These are phyloP conservation scores for Coemansia sp. DNA, from an alignment of 192 early-diverging fungal species.

Conservation along the genomic window DNA sequence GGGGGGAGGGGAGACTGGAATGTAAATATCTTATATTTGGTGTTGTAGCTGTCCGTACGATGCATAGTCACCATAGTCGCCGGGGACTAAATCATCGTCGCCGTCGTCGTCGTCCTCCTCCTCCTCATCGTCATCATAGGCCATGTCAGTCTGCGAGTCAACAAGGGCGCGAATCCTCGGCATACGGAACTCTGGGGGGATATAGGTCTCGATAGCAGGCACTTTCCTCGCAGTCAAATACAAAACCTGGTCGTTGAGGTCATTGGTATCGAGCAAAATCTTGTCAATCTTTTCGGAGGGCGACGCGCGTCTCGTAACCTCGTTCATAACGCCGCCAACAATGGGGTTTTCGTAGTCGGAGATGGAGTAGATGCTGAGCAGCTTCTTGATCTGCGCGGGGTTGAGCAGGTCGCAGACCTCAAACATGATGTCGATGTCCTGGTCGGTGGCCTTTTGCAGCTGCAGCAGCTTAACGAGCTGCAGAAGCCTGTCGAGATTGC, in stretches of 20 bases:
- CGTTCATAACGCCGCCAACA: slow-evolving; percentile 83
- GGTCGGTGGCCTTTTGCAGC: slow-evolving; percentile 60
- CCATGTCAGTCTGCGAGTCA: slow-evolving; percentile 48
- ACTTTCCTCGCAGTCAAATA: slow-evolving; percentile 62
- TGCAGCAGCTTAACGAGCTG: slow-evolving; percentile 91
- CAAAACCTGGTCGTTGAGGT: slow-evolving; percentile 59
- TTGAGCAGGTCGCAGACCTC: slow-evolving; percentile 98
- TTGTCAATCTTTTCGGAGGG: slow-evolving; percentile 87
- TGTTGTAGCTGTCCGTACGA: neutral
- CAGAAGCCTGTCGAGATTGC: slow-evolving; percentile 86
- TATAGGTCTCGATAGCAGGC: slow-evolving; percentile 68
- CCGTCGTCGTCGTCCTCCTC: slow-evolving; percentile 14
- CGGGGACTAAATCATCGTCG: slow-evolving; percentile 2
- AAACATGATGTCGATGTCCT: slow-evolving; percentile 97
- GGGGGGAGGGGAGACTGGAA: no score
- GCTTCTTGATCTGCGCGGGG: slow-evolving; percentile 95
- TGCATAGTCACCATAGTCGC: slow-evolving; percentile 12
- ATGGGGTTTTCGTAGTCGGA: slow-evolving; percentile 94
- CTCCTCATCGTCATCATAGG: slow-evolving; percentile 37
- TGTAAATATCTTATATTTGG: neutral
- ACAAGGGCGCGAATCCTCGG: slow-evolving; percentile 43
- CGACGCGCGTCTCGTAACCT: slow-evolving; percentile 78
- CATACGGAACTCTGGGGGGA: slow-evolving; percentile 63
- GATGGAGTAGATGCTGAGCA: slow-evolving; percentile 91
- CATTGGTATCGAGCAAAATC: slow-evolving; percentile 80